A percentile compares a stretch with the other conserved stretches of the same genome.
Conservation (phyloP, 768 basidiomycete genomes). For the Suillus clintonianus region DNA sequence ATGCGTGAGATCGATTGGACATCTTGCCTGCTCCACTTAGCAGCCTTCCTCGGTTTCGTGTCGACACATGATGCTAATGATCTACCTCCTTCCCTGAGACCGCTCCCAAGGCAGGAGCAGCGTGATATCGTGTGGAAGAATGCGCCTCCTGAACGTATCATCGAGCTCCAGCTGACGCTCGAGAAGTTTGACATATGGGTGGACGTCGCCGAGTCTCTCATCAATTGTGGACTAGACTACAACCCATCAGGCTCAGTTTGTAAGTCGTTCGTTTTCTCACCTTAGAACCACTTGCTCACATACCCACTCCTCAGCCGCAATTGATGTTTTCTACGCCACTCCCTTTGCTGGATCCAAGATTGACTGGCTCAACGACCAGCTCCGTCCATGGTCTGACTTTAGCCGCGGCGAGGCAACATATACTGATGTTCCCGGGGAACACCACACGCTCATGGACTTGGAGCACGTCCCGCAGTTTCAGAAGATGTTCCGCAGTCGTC, state of each 20-base stretch:
- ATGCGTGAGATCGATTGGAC: constrained; percentile 45
- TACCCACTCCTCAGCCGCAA: constrained; percentile 11
- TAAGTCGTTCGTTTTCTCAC: constrained; percentile 12
- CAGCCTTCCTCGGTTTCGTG: constrained; percentile 40
- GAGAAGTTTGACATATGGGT: constrained; percentile 30
- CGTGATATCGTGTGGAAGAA: constrained; percentile 27
- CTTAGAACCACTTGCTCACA: neutral
- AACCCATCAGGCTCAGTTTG: constrained; percentile 26
- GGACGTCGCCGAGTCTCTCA: constrained; percentile 27
- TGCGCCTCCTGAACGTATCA: constrained; percentile 26
- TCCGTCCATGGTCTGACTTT: constrained; percentile 15
- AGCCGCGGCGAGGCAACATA: constrained; percentile 4
- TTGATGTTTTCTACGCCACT: constrained; percentile 29
- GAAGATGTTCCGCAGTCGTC: constrained; percentile 25
- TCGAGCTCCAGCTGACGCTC: constrained; percentile 28
- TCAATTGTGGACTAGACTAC: constrained; percentile 30
- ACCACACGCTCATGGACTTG: constrained; percentile 31
- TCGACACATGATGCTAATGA: constrained; percentile 23
- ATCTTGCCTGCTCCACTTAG: constrained; percentile 41
- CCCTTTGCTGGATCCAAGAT: constrained; percentile 25
- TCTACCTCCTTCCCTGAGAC: constrained; percentile 18
- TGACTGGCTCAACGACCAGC: constrained; percentile 28
- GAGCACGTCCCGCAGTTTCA: constrained; percentile 31
- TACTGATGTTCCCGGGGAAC: constrained; percentile 28
- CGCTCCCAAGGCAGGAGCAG: constrained; percentile 21